Percentiles rank a stretch among this genome's conserved stretches.
phyloP scores from a whole-genome alignment of 257 asterid species.

The Plectranthus barbatus region DNA sequence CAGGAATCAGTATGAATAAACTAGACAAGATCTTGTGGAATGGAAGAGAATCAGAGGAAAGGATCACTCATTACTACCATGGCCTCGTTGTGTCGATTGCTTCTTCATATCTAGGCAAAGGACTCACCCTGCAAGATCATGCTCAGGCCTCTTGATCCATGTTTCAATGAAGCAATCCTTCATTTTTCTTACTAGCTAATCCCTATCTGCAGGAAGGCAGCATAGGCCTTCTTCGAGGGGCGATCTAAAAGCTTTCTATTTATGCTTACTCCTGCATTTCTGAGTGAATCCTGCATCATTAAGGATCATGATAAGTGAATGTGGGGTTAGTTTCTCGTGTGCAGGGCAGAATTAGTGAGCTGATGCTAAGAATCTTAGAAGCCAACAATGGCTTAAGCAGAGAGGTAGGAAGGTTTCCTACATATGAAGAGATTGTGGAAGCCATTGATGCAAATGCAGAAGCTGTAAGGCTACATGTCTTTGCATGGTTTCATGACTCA shows the following conservation, averaged over 20 bases:
- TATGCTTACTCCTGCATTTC: constrained; percentile 30
- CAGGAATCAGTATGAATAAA: constrained; percentile 33
- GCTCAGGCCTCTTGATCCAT: constrained; percentile 50
- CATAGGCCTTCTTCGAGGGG: constrained; percentile 61
- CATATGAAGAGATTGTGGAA: constrained; percentile 46
- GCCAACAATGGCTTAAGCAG: constrained; percentile 37
- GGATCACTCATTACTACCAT: constrained; percentile 40
- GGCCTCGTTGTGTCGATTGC: constrained; percentile 60
- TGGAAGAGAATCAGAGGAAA: constrained; percentile 46
- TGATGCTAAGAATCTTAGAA: constrained; percentile 50
- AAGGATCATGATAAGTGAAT: constrained; percentile 34
- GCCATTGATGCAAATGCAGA: constrained; percentile 23
- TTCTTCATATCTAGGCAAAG: constrained; percentile 54
- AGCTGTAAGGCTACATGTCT: constrained; percentile 39
- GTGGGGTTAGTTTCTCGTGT: constrained; percentile 32
- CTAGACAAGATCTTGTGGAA: constrained; percentile 48
- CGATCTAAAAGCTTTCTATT: constrained; percentile 55
- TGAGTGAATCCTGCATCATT: too few species aligned
- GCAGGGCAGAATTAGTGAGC: constrained; percentile 52
- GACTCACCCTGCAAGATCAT: constrained; percentile 52
- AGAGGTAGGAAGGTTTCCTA: constrained; percentile 38
- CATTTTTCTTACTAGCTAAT: too few species aligned
- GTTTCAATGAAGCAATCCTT: not conserved
- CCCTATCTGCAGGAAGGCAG: constrained; percentile 59
- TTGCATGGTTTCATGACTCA: constrained; percentile 29